These are phyloP conservation scores for Hortaea werneckii DNA, from an alignment of 2,329 filamentous ascomycete genomes.

Conservation along the genomic window DNA sequence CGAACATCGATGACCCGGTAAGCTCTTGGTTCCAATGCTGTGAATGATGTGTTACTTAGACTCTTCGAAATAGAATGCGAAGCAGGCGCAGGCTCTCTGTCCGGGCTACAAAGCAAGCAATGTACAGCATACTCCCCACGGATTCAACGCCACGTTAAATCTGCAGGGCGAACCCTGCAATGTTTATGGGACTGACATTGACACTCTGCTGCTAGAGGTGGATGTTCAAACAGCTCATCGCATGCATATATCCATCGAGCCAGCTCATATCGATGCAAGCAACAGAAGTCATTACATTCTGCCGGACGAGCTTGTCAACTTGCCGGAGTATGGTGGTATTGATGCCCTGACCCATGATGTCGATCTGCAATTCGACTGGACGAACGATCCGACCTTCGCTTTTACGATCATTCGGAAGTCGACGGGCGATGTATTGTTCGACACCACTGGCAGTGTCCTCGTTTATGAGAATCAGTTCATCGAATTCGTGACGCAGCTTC, in stretches of 20 bases:
- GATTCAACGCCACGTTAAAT: conserved; percentile 42
- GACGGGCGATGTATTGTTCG: conserved; percentile 57
- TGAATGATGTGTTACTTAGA: no score
- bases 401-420: conserved; percentile 47
- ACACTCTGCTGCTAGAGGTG: conserved; percentile 55
- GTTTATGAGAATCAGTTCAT: conserved; percentile 72
- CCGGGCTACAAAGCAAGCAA: conserved; percentile 27
- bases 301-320: conserved; percentile 51
- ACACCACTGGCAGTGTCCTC: conserved; percentile 52
- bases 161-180: conserved; percentile 53
- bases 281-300: conserved; percentile 45
- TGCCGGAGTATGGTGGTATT: conserved; percentile 38
- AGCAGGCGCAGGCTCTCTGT: background rate
- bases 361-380: conserved; percentile 45
- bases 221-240: conserved; percentile 44
- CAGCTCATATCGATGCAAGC: conserved; percentile 44
- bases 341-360: conserved; percentile 31
- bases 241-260: conserved; percentile 60
- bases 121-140: conserved; percentile 35
- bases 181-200: conserved; percentile 66
- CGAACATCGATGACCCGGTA: no score
- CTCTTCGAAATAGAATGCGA: background rate
- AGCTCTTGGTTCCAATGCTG: no score
- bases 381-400: conserved; percentile 47
- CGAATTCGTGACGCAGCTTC: conserved; percentile 57